Conservation (phyloP, 2,329 filamentous ascomycete species). For the Fusarium neocosmosporiellum region DNA sequence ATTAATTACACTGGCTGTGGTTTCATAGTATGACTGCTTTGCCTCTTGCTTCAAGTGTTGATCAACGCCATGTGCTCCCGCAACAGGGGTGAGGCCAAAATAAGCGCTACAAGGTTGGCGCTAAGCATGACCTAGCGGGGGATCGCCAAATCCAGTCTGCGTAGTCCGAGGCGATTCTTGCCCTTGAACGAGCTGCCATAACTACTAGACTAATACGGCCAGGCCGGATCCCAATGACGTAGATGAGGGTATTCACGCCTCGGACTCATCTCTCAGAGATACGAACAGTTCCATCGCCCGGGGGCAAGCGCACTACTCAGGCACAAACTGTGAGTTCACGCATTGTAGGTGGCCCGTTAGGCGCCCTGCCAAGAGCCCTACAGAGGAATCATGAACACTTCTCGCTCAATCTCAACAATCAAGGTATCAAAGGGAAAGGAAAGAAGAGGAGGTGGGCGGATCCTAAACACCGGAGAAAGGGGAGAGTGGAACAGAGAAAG, state of each 20-base stretch:
- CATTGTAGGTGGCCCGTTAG: no score
- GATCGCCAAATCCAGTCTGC: neutral
- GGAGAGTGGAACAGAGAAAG: no score
- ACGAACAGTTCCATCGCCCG: neutral
- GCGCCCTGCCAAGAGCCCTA: no score
- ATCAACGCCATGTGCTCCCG: neutral
- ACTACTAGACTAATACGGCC: neutral
- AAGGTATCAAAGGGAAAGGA: no score
- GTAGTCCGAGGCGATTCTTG: neutral
- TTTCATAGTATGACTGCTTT: neutral
- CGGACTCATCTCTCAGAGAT: neutral
- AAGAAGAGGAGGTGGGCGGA: no score
- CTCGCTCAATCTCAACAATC: no score
- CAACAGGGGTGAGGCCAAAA: slow-evolving; percentile 15
- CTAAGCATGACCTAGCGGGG: neutral
- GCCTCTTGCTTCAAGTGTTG: neutral
- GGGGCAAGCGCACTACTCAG: neutral
- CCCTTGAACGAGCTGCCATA: neutral
- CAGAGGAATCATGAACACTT: no score
- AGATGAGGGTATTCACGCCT: neutral
- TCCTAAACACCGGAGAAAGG: no score
- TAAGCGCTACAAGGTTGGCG: neutral
- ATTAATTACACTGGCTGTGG: neutral
- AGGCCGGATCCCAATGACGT: neutral
- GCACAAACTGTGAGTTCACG: neutral